Conservation (phyloP, 2,329 filamentous ascomycete species). For the Pleurostoma richardsiae region DNA sequence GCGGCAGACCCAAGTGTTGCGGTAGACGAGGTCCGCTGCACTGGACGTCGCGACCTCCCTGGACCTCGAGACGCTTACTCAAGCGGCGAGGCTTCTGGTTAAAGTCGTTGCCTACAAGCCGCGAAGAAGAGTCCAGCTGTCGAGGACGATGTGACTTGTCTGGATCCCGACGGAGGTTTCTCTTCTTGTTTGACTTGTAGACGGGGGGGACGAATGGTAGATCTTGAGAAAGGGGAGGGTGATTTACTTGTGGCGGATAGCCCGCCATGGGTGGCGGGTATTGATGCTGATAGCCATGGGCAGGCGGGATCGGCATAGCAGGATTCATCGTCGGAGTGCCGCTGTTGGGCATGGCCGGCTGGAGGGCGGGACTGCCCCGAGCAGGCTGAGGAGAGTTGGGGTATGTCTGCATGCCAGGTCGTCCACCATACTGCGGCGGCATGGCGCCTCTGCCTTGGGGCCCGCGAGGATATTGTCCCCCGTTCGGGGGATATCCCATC, state of each 20-base stretch:
- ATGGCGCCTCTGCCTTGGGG: slow-evolving; percentile 40
- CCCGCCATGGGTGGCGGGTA: slow-evolving; percentile 49
- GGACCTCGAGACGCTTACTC: slow-evolving; percentile 38
- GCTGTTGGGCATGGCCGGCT: slow-evolving; percentile 53
- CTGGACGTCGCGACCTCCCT: slow-evolving; percentile 14
- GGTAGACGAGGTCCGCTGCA: slow-evolving; percentile 13
- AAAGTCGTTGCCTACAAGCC: slow-evolving; percentile 23
- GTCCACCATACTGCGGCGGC: slow-evolving; percentile 35
- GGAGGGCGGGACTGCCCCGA: slow-evolving; percentile 60
- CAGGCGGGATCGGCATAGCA: slow-evolving; percentile 61
- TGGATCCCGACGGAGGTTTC: slow-evolving; percentile 37
- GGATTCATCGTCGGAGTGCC: slow-evolving; percentile 65
- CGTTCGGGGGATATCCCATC: slow-evolving; percentile 36
- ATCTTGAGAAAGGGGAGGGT: slow-evolving; percentile 36
- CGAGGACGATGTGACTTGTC: slow-evolving; percentile 38
- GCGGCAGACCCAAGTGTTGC: slow-evolving; percentile 13
- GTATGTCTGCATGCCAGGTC: slow-evolving; percentile 43
- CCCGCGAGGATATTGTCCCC: slow-evolving; percentile 27
- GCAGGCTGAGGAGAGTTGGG: slow-evolving; percentile 63
- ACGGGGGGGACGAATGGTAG: slow-evolving; percentile 13
- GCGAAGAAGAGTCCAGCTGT: slow-evolving; percentile 29
- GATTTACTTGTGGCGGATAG: slow-evolving; percentile 58
- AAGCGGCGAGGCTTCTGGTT: slow-evolving; percentile 32
- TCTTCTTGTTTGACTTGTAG: slow-evolving; percentile 37
- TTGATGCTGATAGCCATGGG: slow-evolving; percentile 50